Evolutionary conservation across 2,329 filamentous ascomycete species (phyloP).

Genomic region (Penicillium palitans): DNA sequence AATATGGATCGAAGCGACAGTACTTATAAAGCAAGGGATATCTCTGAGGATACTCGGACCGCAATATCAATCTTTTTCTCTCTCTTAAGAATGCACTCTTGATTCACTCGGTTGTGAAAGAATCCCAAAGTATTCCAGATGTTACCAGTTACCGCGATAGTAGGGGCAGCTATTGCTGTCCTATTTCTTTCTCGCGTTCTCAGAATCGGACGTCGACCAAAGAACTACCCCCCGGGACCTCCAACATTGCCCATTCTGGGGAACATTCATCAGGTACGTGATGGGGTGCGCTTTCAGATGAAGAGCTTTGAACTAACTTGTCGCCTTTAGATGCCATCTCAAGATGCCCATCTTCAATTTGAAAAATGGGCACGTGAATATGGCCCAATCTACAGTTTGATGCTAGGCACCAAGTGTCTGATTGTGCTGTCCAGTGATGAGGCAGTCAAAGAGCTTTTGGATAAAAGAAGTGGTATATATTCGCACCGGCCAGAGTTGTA

Average conservation of each 20-base stretch:
- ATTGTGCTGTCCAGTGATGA: slow-evolving; percentile 50
- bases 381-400: slow-evolving; percentile 54
- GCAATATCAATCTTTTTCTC: no score
- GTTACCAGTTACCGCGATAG: no score
- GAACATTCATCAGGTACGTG: slow-evolving; percentile 47
- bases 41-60: no score
- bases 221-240: no score
- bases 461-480: slow-evolving; percentile 53
- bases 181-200: no score
- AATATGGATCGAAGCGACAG: no score
- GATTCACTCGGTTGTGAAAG: background rate
- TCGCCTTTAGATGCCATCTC: slow-evolving; percentile 41
- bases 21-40: no score
- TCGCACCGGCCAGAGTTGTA: slow-evolving; percentile 50
- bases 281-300: background rate
- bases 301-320: background rate
- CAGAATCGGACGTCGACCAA: no score
- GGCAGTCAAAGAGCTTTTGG: slow-evolving; percentile 54
- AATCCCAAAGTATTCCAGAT: background rate
- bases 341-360: slow-evolving; percentile 49
- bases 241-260: slow-evolving; percentile 53
- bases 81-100: background rate
- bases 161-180: no score
- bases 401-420: slow-evolving; percentile 51
- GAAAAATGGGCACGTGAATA: slow-evolving; percentile 56